Percentiles rank a stretch among this genome's conserved stretches.
Conservation (phyloP, 305 asterid species). For the Solanum hybrid region DNA sequence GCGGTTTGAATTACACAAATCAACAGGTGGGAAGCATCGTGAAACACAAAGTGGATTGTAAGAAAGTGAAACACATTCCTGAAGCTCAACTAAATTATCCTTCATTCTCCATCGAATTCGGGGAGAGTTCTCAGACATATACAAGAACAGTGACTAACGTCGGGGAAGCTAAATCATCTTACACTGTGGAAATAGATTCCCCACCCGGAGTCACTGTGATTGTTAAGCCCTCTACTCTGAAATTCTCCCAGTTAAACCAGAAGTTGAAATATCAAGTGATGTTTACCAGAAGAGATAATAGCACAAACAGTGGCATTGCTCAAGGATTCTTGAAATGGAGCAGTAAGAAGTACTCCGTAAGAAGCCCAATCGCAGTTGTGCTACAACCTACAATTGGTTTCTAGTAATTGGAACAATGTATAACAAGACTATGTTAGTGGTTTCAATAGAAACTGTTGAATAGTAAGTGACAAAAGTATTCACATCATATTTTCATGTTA, state of each 20-base stretch:
- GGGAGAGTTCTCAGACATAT: slow-evolving; percentile 3
- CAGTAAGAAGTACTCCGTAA: background rate
- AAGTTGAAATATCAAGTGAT: slow-evolving; percentile 28
- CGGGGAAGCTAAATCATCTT: slow-evolving; percentile 24
- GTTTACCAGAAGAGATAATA: slow-evolving; percentile 14
- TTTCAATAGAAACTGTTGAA: background rate
- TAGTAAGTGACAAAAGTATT: background rate
- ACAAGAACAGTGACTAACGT: slow-evolving; percentile 47
- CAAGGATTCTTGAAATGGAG: slow-evolving; percentile 4
- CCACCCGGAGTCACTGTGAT: slow-evolving; percentile 11
- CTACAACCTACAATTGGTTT: background rate
- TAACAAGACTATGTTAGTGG: background rate
- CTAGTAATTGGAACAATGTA: background rate
- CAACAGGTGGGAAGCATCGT: background rate
- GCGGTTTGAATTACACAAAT: slow-evolving; percentile 19
- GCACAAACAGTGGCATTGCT: slow-evolving; percentile 4
- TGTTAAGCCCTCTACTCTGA: slow-evolving; percentile 25
- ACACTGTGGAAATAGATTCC: background rate
- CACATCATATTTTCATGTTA: background rate
- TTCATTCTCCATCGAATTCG: slow-evolving; percentile 22
- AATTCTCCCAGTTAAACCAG: slow-evolving; percentile 23
- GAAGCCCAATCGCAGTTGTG: slow-evolving; percentile 5
- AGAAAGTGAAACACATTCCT: slow-evolving; percentile 1
- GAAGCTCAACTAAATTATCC: slow-evolving; percentile 39
- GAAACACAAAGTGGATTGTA: slow-evolving; percentile 4